Conservation (phyloP, 2,329 filamentous ascomycete species). For the Hymenoscyphus linearis region DNA sequence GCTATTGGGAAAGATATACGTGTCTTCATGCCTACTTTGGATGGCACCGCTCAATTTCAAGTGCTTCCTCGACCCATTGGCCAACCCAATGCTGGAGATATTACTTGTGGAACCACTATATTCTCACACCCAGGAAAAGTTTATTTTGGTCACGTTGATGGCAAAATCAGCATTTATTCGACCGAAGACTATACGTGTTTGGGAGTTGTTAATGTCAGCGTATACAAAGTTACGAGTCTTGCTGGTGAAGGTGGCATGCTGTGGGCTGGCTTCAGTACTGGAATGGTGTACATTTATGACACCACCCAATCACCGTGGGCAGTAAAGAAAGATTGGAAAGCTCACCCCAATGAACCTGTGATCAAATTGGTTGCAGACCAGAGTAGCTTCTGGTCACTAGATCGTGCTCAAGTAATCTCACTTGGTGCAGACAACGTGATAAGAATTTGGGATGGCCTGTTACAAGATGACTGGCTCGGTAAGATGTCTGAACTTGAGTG, state of each 20-base stretch:
- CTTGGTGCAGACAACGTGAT: conserved; percentile 83
- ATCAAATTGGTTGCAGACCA: conserved; percentile 71
- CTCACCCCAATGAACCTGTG: conserved; percentile 72
- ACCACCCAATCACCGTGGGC: conserved; percentile 76
- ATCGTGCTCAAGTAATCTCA: conserved; percentile 78
- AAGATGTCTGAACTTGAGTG: conserved; percentile 23
- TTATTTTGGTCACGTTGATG: conserved; percentile 88
- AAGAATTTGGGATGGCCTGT: conserved; percentile 83
- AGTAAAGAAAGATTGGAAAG: conserved; percentile 91
- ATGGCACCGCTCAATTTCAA: conserved; percentile 67
- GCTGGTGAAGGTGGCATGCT: conserved; percentile 74
- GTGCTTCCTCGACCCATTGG: conserved; percentile 66
- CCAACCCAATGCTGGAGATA: conserved; percentile 72
- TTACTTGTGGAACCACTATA: conserved; percentile 76
- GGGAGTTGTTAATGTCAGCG: conserved; percentile 77
- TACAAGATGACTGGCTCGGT: conserved; percentile 91
- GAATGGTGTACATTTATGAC: conserved; percentile 91
- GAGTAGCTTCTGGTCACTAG: conserved; percentile 79
- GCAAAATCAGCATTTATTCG: conserved; percentile 92
- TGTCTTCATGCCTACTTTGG: conserved; percentile 69
- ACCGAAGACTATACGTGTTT: conserved; percentile 67
- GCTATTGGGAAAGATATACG: conserved; percentile 82
- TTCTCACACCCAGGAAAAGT: conserved; percentile 71
- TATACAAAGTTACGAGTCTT: conserved; percentile 91
- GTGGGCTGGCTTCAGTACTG: conserved; percentile 93